Base-by-base conservation (phyloP, 257 asterid genomes). In the Echium plantagineum region DNA sequence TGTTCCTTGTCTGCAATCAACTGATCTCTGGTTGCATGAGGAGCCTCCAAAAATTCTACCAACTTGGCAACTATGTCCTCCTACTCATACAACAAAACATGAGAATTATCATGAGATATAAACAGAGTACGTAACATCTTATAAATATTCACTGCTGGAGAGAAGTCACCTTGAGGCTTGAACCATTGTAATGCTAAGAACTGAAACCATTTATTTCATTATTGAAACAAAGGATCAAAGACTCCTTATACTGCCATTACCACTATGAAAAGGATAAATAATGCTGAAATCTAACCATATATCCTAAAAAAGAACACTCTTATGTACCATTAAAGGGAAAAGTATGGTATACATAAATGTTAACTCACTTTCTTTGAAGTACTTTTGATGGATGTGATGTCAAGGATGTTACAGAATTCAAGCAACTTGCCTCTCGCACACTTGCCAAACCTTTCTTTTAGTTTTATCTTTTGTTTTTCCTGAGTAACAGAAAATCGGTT, bases 31-130 rank as follows among this genome's bases (percentile, higher is more conserved):
- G 86, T 81, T 53, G 91, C 95, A 68, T 80, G 85, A 67, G 98
- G 98, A 61, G 84, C 87, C 78, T 75, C 76, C 84, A 93, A 67
- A 73, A 93, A 93, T 12, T 89, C 94, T 15, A 86, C 62, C 83
- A 93, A 64, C 86, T 82, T 89, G 30, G 71, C 63, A 63, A 89
- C 72, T 15, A 93, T 73, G 75, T 88, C 98, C 70, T 93, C 98
- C 98, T 93, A 53, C 57, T 38, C 42, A 8, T 21, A 21, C 49
- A 55, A 9, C 54, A 63, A 17, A 16, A 53, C 67, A 52, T 16
- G 0, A 10, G 10, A 13, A 24, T 16, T 35, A 63, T 54, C 35
- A 63, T 63, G 18, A 17, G 17, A 52, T 42, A 28, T 19, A 58
- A 5, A 16, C 10, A 10, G 19, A 24, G 10, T 20, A 20, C 38